Percentiles rank a stretch among this genome's conserved stretches.
Evolutionary conservation across 139 green algal genomes (phyloP).

Genomic region (Micractinium conductrix): DNA sequence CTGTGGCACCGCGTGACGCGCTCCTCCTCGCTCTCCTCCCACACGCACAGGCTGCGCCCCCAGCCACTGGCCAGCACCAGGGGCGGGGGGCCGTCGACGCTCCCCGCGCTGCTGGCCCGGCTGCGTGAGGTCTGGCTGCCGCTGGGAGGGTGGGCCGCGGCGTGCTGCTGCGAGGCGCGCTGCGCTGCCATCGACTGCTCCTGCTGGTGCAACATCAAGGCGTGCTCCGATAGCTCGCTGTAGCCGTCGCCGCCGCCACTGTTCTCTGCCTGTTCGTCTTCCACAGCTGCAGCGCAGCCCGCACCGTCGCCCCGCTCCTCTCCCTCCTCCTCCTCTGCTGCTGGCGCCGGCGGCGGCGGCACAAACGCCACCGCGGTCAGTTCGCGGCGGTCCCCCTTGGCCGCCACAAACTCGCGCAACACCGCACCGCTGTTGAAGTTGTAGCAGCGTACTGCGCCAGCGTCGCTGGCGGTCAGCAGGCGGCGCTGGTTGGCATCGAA

Average conservation of each 20-base stretch:
- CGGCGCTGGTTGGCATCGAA: conserved; percentile 85
- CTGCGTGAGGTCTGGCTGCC: not conserved
- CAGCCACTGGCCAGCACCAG: conserved; percentile 71
- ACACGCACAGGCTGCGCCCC: conserved; percentile 79
- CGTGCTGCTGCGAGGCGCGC: not conserved
- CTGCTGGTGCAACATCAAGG: not conserved
- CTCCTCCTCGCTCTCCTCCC: conserved; percentile 72
- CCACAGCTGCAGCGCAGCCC: not conserved
- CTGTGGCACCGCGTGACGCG: conserved; percentile 52
- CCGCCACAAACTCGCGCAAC: conserved; percentile 58
- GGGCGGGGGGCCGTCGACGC: not conserved
- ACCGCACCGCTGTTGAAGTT: conserved; percentile 92
- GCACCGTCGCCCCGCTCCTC: not conserved
- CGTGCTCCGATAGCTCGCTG: not conserved
- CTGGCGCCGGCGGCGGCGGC: not conserved
- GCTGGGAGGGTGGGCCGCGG: too few species aligned
- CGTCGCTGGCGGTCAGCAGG: conserved; percentile 74
- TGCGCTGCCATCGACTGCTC: not conserved
- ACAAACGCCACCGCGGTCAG: conserved; percentile 49
- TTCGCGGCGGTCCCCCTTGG: conserved; percentile 52
- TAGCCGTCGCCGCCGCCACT: not conserved
- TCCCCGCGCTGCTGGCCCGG: not conserved
- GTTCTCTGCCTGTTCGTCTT: not conserved
- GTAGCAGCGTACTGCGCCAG: conserved; percentile 76
- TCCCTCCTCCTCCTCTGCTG: not conserved